Conservation (phyloP, 2,329 filamentous ascomycete genomes). For the Neonectria sp. region DNA sequence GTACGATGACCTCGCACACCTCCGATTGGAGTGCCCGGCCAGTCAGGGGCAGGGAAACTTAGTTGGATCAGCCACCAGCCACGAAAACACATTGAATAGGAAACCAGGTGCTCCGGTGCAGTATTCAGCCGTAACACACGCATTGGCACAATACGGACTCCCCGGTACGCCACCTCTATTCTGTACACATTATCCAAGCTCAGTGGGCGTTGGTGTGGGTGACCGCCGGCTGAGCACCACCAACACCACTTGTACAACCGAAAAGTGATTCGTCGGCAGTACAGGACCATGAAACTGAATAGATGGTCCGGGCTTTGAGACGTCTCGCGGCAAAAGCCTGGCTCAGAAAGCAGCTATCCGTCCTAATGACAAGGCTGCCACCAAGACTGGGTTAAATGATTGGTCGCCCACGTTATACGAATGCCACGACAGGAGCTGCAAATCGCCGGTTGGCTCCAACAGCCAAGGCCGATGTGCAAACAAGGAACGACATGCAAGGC, state of each 20-base stretch:
- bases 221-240: constrained; percentile 14
- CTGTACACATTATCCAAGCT: constrained; percentile 19
- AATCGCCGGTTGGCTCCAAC: constrained; percentile 16
- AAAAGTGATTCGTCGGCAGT: constrained; percentile 32
- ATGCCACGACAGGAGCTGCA: constrained; percentile 9
- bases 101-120: constrained; percentile 10
- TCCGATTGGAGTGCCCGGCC: constrained; percentile 5
- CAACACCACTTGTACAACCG: constrained; percentile 1
- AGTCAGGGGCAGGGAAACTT: constrained; percentile 22
- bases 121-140: constrained; percentile 30
- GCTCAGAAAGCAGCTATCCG: constrained; percentile 12
- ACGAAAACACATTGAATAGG: constrained; percentile 28
- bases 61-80: constrained; percentile 22
- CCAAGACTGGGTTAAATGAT: constrained; percentile 1
- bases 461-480: constrained; percentile 16
- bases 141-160: constrained; percentile 29
- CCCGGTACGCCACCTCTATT: constrained; percentile 28
- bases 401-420: background rate
- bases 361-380: background rate
- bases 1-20: constrained; percentile 1
- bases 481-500: constrained; percentile 9
- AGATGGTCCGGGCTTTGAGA: constrained; percentile 42
- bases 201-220: constrained; percentile 10
- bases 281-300: constrained; percentile 30
- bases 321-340: background rate